Base-by-base conservation (phyloP, 768 basidiomycete species). In the Steccherinum ochraceum region DNA sequence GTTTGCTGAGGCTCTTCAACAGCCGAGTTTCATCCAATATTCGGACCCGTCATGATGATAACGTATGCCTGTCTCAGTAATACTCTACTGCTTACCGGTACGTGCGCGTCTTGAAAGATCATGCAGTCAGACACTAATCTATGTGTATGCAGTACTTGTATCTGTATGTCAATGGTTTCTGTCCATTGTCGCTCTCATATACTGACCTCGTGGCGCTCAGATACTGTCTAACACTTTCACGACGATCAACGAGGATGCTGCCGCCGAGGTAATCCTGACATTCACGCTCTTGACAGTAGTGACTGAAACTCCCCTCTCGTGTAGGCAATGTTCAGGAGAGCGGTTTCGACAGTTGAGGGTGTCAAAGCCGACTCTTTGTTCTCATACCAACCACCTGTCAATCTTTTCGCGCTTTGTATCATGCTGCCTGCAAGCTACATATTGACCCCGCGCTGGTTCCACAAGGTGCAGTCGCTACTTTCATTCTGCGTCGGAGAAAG, bases 221-320 rank as follows among this genome's bases (percentile, higher is more conserved):
- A 97, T 98, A 45, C 72, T 99, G 21, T 92, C 92, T 4, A 91
- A 97, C 62, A 97, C 96, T 0, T 99, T 99, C 64, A 84, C 94
- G 0, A 89, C 79, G 5, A 92, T 98, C 60, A 94, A 85, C 55
- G 86, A 90, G 58, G 93, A 97, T 67, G 96, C 95, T 24, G 84
- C 81, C 1, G 93, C 93, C 1, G 93, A 96, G 75, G 91, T 90
- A 56, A 46, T 64, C 55, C 21, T 48, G 5, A 11, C 1, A 25
- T 24, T 13, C 30, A 11, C 12, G 24, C 26, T 39, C 35, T n/a
- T 39, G 35, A 39, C 35, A 5, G n/a, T 44, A 25, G 21, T n/a
- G n/a, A n/a, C n/a, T n/a, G n/a, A n/a, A n/a, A n/a, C n/a, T n/a
- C n/a, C n/a, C n/a, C n/a, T 13, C 21, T 42, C 12, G 16, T 50